Evolutionary conservation across 257 asterid species (phyloP).

Genomic region (Penstemon barbatus): DNA sequence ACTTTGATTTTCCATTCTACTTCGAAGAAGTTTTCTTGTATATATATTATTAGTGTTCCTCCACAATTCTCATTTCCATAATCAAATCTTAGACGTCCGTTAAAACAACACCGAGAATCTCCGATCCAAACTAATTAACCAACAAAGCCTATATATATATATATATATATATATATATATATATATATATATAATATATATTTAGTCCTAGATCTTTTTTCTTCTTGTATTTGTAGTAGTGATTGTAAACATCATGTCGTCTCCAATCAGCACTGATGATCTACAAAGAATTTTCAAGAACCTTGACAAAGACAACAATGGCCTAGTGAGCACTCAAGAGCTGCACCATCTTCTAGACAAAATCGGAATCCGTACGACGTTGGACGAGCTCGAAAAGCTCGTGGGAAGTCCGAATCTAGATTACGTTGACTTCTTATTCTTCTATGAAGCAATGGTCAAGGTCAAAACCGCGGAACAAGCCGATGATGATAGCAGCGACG

Average conservation of each 20-base stretch:
- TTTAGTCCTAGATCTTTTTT: not conserved
- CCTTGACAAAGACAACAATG: conserved; percentile 51
- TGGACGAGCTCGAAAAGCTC: conserved; percentile 56
- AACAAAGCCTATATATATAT: no score
- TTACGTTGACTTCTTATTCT: conserved; percentile 49
- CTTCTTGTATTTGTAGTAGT: no score
- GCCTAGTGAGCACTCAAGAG: conserved; percentile 46
- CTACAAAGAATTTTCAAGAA: conserved; percentile 55
- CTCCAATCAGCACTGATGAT: not conserved
- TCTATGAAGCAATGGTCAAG: conserved; percentile 47
- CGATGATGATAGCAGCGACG: conserved; percentile 9
- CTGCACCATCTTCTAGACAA: conserved; percentile 44
- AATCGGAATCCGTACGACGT: conserved; percentile 38
- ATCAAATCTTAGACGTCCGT: conserved; percentile 15
- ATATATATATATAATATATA: no score
- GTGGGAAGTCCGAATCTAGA: conserved; percentile 46
- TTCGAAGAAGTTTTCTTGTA: not conserved
- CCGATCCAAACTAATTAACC: no score
- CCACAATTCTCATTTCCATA: not conserved
- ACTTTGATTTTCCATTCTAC: not conserved
- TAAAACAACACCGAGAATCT: conserved; percentile 1
- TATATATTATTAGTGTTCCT: conserved; percentile 22
- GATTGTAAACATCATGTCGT: no score
- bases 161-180: not conserved
- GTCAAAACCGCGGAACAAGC: not conserved